Evolutionary conservation across 163 green algal genomes (phyloP), one percentile per base, ranked within the genome.

Genomic region (Scenedesmus sp.): DNA sequence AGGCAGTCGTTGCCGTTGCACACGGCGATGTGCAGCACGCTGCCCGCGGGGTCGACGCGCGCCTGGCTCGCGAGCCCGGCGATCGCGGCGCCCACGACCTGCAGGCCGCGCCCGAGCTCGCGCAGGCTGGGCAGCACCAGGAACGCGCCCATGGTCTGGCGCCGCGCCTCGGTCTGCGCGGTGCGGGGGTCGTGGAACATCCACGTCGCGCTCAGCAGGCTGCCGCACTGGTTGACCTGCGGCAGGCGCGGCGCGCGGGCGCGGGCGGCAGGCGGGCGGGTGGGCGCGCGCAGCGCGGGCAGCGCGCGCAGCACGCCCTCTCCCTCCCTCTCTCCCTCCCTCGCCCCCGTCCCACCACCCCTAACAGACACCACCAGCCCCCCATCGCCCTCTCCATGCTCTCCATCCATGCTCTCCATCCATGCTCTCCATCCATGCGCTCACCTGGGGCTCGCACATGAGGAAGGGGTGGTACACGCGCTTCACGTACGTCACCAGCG

Each of bases 381-480:
- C n/a, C n/a, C n/a, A n/a, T n/a, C n/a, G n/a, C n/a, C n/a, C n/a
- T n/a, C n/a, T n/a, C n/a, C n/a, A n/a, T n/a, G n/a, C n/a, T n/a
- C n/a, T n/a, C n/a, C n/a, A n/a, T n/a, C n/a, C n/a, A n/a, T n/a
- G n/a, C n/a, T n/a, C n/a, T n/a, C n/a, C n/a, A n/a, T n/a, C n/a
- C n/a, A n/a, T n/a, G n/a, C n/a, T 14, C 47, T 56, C 14, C 47
- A n/a, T n/a, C n/a, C n/a, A n/a, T n/a, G n/a, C n/a, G n/a, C n/a
- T n/a, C n/a, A n/a, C n/a, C n/a, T n/a, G n/a, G 22, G 94, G 94
- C 67, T 94, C 88, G 24, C 81, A 74, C 66, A 95, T 70, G 47
- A 97, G 66, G 84, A 88, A 92, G 18, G 93, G 91, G 78, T 89
- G 83, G 89, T 98, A 98, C 36, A 96, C 82, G 31, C 95, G 92